These are phyloP conservation scores for Pholiota molesta DNA, from an alignment of 768 basidiomycete genomes.

Conservation along the genomic window DNA sequence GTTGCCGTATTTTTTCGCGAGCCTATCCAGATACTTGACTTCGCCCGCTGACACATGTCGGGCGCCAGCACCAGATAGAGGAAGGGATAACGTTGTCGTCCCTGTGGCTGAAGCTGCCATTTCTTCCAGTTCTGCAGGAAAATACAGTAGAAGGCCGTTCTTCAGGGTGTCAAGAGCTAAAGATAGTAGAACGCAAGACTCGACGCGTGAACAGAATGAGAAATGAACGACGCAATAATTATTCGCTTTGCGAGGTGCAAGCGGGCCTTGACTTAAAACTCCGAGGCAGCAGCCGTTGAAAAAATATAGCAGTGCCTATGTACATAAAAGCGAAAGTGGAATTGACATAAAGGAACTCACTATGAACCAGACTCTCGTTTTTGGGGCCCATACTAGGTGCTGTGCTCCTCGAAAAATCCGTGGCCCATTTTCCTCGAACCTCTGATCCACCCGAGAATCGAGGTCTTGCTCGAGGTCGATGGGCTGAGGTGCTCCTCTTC, in stretches of 20 bases:
- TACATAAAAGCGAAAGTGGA: neutral
- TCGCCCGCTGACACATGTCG: constrained; percentile 76
- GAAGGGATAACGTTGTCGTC: constrained; percentile 39
- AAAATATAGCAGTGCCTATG: neutral
- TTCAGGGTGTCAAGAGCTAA: neutral
- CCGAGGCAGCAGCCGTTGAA: neutral
- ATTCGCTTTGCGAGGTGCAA: neutral
- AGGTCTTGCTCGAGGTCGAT: constrained; percentile 40
- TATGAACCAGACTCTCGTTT: constrained; percentile 23
- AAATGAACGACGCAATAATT: neutral
- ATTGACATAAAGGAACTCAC: constrained; percentile 26
- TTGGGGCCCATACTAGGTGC: constrained; percentile 17
- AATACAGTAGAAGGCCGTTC: constrained; percentile 15
- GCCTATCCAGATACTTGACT: constrained; percentile 59
- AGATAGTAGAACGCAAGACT: neutral
- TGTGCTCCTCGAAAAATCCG: constrained; percentile 32
- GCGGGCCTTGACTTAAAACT: neutral
- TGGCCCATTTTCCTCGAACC: constrained; percentile 42
- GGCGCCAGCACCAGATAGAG: constrained; percentile 43
- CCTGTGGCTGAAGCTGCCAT: constrained; percentile 47
- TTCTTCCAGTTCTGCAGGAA: constrained; percentile 60
- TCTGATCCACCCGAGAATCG: constrained; percentile 22
- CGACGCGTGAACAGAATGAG: neutral
- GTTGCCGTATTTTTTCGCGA: constrained; percentile 70
- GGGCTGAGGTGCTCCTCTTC: constrained; percentile 32